Evolutionary conservation across 2,329 filamentous ascomycete genomes (phyloP).

Genomic region (Ascochyta viciae-villosae): DNA sequence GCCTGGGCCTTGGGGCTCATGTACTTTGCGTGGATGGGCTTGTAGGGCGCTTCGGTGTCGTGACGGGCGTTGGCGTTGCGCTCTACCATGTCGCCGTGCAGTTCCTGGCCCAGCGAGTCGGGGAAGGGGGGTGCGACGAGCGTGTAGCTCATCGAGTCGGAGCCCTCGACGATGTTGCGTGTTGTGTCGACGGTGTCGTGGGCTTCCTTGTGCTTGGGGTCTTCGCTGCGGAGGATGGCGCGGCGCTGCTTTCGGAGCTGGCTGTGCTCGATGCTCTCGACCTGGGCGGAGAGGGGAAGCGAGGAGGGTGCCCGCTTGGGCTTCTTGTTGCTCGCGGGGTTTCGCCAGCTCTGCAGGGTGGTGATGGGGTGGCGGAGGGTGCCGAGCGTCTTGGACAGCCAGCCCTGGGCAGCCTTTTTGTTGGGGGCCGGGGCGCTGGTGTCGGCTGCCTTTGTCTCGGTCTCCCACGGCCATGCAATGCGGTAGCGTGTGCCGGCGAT

Average conservation of each 20-base stretch:
- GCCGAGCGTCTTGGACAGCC: constrained; percentile 21
- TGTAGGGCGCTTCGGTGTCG: constrained; percentile 38
- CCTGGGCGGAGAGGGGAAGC: constrained; percentile 9
- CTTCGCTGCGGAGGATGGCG: constrained; percentile 20
- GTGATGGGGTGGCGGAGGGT: constrained; percentile 29
- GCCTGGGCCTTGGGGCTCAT: constrained; percentile 17
- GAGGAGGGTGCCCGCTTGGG: constrained; percentile 5
- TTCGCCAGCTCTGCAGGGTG: constrained; percentile 25
- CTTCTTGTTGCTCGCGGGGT: constrained; percentile 13
- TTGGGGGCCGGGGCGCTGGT: constrained; percentile 11
- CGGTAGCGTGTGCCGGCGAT: constrained; percentile 43
- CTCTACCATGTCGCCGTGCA: constrained; percentile 67
- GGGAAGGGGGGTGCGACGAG: constrained; percentile 82
- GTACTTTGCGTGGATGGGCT: constrained; percentile 9
- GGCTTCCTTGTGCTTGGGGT: constrained; percentile 16
- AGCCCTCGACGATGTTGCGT: constrained; percentile 74
- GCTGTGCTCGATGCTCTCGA: constrained; percentile 22
- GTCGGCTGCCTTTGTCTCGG: constrained; percentile 17
- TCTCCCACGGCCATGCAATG: constrained; percentile 45
- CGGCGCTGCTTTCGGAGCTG: constrained; percentile 16
- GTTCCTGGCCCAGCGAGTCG: constrained; percentile 77
- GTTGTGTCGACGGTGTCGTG: constrained; percentile 71
- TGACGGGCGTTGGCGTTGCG: constrained; percentile 71
- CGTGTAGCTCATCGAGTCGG: constrained; percentile 67
- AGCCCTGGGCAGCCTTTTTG: constrained; percentile 19